phyloP scores from a whole-genome alignment of 192 early-diverging fungal species.

The Entomortierella chlamydospora region DNA sequence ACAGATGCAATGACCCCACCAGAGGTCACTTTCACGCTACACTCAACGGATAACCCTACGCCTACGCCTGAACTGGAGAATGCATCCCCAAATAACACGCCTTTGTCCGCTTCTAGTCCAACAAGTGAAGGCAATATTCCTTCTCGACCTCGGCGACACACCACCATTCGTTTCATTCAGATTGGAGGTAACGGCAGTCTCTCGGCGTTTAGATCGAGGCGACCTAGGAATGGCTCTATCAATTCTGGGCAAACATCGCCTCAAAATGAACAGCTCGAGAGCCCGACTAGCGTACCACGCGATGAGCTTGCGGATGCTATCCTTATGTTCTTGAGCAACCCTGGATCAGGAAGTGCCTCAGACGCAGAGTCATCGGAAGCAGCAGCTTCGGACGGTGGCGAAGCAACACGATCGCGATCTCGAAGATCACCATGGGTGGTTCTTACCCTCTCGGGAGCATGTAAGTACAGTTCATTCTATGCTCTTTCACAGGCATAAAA shows the following conservation, averaged over 20 bases:
- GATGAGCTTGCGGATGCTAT: conserved; percentile 32
- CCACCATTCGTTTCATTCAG: conserved; percentile 47
- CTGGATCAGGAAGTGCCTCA: not conserved
- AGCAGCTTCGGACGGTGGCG: not conserved
- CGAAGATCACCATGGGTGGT: conserved; percentile 50
- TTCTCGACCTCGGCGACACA: conserved; percentile 22
- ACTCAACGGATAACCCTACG: not conserved
- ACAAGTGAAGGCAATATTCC: not conserved
- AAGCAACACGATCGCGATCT: conserved; percentile 1
- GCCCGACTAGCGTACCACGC: not conserved
- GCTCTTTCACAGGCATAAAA: too few species aligned
- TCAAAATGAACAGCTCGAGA: conserved; percentile 5
- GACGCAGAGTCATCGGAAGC: conserved; percentile 13
- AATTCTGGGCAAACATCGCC: conserved; percentile 2
- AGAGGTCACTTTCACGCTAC: not conserved
- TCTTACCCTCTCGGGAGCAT: conserved; percentile 36
- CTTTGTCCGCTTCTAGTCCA: not conserved
- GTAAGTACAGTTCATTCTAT: conserved; percentile 18
- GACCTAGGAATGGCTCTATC: conserved; percentile 6
- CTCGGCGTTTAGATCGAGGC: not conserved
- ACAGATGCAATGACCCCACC: not conserved
- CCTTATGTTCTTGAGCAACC: conserved; percentile 31
- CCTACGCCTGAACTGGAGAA: not conserved
- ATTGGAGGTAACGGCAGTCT: conserved; percentile 8
- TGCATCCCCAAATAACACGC: not conserved